Base-by-base conservation (phyloP, 306 rosid genomes). In the Calophaca sinica region DNA sequence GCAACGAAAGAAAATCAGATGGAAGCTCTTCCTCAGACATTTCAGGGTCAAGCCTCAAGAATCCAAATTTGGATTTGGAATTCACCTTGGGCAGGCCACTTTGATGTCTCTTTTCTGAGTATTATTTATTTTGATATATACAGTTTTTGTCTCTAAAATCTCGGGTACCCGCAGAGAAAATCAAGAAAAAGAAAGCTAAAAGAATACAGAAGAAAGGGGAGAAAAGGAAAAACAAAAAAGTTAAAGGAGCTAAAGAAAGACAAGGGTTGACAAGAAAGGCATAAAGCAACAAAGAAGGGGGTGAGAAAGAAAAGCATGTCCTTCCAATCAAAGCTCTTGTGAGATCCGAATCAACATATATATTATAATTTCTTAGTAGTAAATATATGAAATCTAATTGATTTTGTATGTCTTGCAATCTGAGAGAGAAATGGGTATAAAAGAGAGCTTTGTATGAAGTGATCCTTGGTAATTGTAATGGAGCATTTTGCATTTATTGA, bases 181-280 rank as follows among this genome's bases (percentile, higher is more conserved):
- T 82, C 79, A 83, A 71, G 83, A 60, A 86, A 84, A 65, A 73
- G 88, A 79, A 85, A 72, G 70, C 70, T 63, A 79, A 80, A 81
- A 73, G 80, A 80, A 81, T 64, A 62, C 50, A 29, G 77, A 73
- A 82, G 74, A 26, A 45, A 68, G 32, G 32, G 15, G 41, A 33
- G 39, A 39, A 41, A 45, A 32, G 11, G 11, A 42, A 42, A 42
- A 67, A 72, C 70, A 79, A 71, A 84, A 88, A 80, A 87, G 88
- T 70, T 78, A 86, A 90, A 75, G 86, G 86, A 82, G 89, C 80
- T 82, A 89, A 85, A 89, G 89, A 87, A 83, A 87, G 90, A 90
- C 86, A 90, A 90, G 86, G 88, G 85, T 87, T 83, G 91, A 88
- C 93, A 90, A 85, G 90, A 90, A 88, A 87, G 96, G 84, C 90